phyloP scores from a whole-genome alignment of 495 filamentous ascomycete species.

The Bacidia gigantensis region DNA sequence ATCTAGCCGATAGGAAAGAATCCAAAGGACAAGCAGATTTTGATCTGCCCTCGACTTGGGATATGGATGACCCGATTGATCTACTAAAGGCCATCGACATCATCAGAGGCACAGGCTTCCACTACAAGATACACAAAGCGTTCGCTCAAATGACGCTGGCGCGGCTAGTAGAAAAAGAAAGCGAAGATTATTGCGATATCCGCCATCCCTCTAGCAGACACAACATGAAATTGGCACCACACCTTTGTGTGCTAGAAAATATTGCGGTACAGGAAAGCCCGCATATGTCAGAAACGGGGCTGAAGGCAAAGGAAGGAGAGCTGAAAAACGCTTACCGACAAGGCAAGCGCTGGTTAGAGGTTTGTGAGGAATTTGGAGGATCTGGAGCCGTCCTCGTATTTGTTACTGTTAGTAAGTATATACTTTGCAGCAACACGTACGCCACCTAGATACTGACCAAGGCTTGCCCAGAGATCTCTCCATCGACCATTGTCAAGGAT shows the following conservation, averaged over 20 bases:
- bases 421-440: neutral
- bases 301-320: neutral
- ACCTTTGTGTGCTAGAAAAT: neutral
- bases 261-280: neutral
- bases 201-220: neutral
- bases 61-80: neutral
- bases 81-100: neutral
- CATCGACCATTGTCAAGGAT: neutral
- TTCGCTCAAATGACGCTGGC: neutral
- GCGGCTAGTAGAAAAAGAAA: neutral
- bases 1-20: neutral
- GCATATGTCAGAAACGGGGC: neutral
- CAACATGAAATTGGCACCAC: neutral
- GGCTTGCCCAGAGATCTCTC: neutral
- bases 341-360: neutral
- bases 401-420: neutral
- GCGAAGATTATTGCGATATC: neutral
- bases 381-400: neutral
- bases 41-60: neutral
- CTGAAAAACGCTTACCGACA: neutral
- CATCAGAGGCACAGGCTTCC: neutral
- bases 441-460: neutral
- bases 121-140: neutral
- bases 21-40: neutral
- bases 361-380: neutral